Evolutionary conservation across 2,329 filamentous ascomycete genomes (phyloP).

Genomic region (Blastomyces silverae): DNA sequence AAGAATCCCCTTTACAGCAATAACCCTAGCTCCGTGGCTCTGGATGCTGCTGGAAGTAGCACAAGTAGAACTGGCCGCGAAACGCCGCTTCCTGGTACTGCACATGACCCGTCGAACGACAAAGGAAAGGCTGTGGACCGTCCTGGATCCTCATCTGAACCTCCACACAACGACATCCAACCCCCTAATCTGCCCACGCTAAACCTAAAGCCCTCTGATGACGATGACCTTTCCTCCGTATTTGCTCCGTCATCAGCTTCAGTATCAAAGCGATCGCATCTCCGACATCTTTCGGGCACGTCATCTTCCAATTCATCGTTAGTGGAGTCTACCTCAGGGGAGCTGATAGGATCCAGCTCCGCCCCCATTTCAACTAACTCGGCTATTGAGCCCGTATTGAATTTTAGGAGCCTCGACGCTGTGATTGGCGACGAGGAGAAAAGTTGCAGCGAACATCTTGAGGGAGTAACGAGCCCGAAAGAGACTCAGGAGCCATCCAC

Average conservation of each 20-base stretch:
- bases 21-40: conserved; percentile 58
- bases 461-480: conserved; percentile 28
- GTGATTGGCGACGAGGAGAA: conserved; percentile 66
- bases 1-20: conserved; percentile 51
- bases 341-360: conserved; percentile 43
- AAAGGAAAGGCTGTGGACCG: conserved; percentile 69
- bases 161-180: conserved; percentile 33
- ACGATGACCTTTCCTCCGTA: conserved; percentile 29
- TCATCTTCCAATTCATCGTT: conserved; percentile 76
- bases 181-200: conserved; percentile 24
- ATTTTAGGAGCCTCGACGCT: conserved; percentile 79
- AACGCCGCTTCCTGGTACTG: conserved; percentile 33
- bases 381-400: conserved; percentile 73
- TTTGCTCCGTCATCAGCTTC: conserved; percentile 42
- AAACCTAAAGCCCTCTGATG: conserved; percentile 22
- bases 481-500: conserved; percentile 23
- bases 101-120: conserved; percentile 36
- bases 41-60: conserved; percentile 41
- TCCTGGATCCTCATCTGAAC: conserved; percentile 23
- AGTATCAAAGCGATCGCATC: conserved; percentile 58
- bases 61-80: conserved; percentile 34
- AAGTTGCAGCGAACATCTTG: conserved; percentile 36
- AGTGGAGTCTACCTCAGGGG: conserved; percentile 52
- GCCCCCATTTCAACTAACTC: conserved; percentile 46
- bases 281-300: conserved; percentile 78